Evolutionary conservation across 2,329 filamentous ascomycete species (phyloP).

Genomic region (Cordyceps tenuipes): DNA sequence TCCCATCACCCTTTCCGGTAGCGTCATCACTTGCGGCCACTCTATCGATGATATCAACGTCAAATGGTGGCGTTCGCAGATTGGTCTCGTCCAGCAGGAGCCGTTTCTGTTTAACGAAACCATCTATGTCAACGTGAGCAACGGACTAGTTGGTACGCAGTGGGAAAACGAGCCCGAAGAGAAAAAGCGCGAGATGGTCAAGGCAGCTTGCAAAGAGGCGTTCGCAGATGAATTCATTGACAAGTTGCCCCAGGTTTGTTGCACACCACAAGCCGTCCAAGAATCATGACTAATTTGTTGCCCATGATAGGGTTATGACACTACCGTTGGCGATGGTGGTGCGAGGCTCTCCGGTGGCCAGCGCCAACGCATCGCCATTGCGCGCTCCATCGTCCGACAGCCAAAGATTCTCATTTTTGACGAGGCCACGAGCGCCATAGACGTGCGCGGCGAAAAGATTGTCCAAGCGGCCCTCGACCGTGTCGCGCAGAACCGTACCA

Average conservation of each 20-base stretch:
- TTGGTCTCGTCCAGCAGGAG: constrained; percentile 60
- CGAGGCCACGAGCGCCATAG: constrained; percentile 64
- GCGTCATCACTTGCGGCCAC: constrained; percentile 44
- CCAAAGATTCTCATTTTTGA: constrained; percentile 67
- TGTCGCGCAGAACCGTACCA: constrained; percentile 56
- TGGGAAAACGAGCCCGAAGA: constrained; percentile 47
- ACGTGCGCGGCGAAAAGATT: constrained; percentile 45
- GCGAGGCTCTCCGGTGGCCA: constrained; percentile 74
- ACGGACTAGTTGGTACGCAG: constrained; percentile 45
- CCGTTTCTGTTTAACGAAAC: constrained; percentile 60
- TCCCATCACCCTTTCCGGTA: constrained; percentile 35
- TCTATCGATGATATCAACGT: constrained; percentile 50
- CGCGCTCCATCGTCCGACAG: constrained; percentile 56
- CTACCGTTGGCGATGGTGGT: constrained; percentile 67
- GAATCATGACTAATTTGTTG: constrained; percentile 15
- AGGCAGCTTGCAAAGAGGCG: constrained; percentile 56
- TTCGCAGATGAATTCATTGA: constrained; percentile 64
- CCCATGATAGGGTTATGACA: constrained; percentile 53
- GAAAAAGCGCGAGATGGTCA: constrained; percentile 50
- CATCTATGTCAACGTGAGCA: constrained; percentile 54
- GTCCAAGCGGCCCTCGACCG: constrained; percentile 54
- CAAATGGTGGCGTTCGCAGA: constrained; percentile 54
- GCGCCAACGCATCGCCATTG: constrained; percentile 62
- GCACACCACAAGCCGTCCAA: not conserved
- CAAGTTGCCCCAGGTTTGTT: constrained; percentile 45